Evolutionary conservation across 2,329 filamentous ascomycete species (phyloP), one percentile per base, ranked within the genome.

Genomic region (Xylariales sp.): DNA sequence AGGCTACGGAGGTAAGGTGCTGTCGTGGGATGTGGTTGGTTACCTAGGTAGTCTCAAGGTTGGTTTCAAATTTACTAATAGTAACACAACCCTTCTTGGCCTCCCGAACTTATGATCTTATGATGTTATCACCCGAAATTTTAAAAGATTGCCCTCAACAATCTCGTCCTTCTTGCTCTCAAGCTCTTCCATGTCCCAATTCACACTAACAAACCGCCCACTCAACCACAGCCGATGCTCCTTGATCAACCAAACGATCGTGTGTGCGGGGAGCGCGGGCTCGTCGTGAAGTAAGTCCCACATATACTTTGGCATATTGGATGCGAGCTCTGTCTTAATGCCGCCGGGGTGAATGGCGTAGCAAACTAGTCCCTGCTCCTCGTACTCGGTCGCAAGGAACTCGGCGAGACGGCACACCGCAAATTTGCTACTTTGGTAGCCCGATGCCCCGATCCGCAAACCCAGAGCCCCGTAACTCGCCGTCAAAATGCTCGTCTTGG

Each of bases 351-450:
- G 83, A 3, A 85, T 62, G 2, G 78, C 72, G 48, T 79, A 78
- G n/a, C 79, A 79, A 9, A 85, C 72, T 0, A 85, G 68, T 0
- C 82, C 82, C 53, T 83, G 72, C 9, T 79, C 75, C 8, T 72
- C 73, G 69, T 86, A 83, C 68, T 87, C 85, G 36, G 67, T 66
- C 4, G 75, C 76, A 23, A 83, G 64, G 65, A 81, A 84, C 71
- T 87, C 82, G 18, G 77, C 81, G 12, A 86, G 74, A 5, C 83
- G 80, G 55, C 80, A 74, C 1, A 83, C 67, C 0, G 82, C 81
- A 45, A 85, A 78, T 70, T 86, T 86, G 56, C 77, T 76, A 3
- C 78, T 77, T 71, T 84, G 82, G 71, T 87, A 87, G 0, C 79
- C 79, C 9, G 81, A 84, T 0, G 76, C 80, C 1, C 79, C 79